These are phyloP conservation scores for Monilinia vaccinii-corymbosi DNA, from an alignment of 2,329 filamentous ascomycete species.

Conservation along the genomic window DNA sequence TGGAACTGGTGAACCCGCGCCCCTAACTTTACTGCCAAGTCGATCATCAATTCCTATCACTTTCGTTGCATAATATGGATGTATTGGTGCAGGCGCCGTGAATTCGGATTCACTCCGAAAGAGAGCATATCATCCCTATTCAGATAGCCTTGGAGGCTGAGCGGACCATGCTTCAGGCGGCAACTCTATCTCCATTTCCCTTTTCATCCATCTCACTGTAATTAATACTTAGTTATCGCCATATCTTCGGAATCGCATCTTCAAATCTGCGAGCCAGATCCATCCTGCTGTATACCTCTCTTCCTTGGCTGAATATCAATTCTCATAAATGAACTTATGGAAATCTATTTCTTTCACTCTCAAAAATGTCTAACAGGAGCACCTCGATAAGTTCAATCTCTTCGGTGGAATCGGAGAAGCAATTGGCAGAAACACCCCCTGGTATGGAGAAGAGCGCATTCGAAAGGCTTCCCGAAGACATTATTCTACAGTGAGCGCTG, in stretches of 20 bases:
- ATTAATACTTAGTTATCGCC: not conserved
- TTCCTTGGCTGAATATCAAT: not conserved
- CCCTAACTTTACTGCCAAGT: not conserved
- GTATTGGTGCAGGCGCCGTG: not conserved
- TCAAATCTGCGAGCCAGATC: not conserved
- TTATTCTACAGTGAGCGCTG: constrained; percentile 54
- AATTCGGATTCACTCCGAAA: not conserved
- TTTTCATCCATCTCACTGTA: not conserved
- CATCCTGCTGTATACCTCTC: not conserved
- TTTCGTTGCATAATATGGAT: not conserved
- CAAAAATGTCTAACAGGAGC: not conserved
- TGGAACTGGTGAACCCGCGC: not conserved
- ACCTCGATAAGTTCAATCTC: constrained; percentile 4
- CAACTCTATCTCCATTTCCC: too few relatives aligned
- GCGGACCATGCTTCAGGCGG: not conserved
- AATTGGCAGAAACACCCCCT: not conserved
- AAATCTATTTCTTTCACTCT: not conserved
- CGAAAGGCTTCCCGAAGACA: constrained; percentile 54
- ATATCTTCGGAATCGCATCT: not conserved
- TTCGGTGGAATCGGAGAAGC: not conserved
- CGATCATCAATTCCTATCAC: not conserved
- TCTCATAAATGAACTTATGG: not conserved
- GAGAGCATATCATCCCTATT: too few relatives aligned
- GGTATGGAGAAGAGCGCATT: constrained; percentile 32
- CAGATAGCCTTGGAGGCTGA: not conserved